Percentiles rank a stretch among this genome's conserved stretches.
Conservation (phyloP, 2,329 filamentous ascomycete species). For the Beauveria pseudobassiana region DNA sequence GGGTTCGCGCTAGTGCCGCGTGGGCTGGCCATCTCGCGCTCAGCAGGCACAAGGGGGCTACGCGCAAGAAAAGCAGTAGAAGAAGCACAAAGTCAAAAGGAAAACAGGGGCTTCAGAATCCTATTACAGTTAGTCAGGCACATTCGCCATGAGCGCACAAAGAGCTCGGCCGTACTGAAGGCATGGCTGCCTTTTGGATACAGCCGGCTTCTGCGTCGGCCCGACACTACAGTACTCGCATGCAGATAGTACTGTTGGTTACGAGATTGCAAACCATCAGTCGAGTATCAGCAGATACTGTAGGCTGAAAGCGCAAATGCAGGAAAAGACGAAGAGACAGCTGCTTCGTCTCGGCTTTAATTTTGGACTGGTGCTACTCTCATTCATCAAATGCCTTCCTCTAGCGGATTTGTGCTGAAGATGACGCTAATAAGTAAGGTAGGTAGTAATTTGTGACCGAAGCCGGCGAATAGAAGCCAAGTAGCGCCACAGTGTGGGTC, state of each 20-base stretch:
- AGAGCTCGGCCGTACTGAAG: no score
- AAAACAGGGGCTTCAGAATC: no score
- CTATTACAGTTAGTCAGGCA: no score
- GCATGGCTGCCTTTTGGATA: neutral
- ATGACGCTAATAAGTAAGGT: neutral
- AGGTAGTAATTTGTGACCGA: constrained; percentile 2
- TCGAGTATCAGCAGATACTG: no score
- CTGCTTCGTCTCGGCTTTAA: neutral
- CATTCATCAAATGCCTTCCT: neutral
- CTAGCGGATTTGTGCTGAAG: neutral
- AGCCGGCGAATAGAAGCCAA: neutral
- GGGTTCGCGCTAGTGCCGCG: neutral
- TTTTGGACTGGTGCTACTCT: neutral
- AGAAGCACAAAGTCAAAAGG: no score
- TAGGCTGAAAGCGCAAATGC: neutral
- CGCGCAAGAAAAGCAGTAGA: no score
- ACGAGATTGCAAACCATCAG: neutral
- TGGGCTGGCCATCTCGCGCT: no score
- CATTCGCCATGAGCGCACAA: no score
- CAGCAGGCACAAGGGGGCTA: no score
- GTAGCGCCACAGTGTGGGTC: neutral
- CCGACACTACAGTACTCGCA: neutral
- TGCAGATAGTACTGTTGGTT: neutral
- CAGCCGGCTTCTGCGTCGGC: neutral
- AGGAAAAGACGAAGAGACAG: neutral